A percentile compares a stretch with the other conserved stretches of the same genome.
phyloP scores from a whole-genome alignment of 768 basidiomycete genomes.

The Podaxis sp. region DNA sequence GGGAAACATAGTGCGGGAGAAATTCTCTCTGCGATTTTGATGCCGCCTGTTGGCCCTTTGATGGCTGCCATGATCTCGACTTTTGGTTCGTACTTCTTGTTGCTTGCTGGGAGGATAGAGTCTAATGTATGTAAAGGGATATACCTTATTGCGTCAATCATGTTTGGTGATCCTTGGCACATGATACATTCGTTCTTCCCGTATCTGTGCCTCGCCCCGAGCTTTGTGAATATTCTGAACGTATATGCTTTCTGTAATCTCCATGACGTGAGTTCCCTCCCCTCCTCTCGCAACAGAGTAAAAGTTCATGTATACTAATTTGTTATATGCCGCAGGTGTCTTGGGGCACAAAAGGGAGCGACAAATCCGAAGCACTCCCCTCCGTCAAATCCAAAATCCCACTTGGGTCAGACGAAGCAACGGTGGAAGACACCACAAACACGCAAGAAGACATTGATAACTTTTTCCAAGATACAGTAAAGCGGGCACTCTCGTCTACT shows the following conservation, averaged over 20 bases:
- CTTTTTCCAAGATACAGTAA: constrained; percentile 88
- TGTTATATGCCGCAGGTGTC: constrained; percentile 26
- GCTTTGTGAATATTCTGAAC: constrained; percentile 92
- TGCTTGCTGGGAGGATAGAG: constrained; percentile 67
- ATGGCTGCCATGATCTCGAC: constrained; percentile 87
- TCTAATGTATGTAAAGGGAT: neutral
- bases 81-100: constrained; percentile 75
- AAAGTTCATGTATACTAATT: neutral
- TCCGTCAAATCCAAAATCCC: constrained; percentile 79
- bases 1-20: constrained; percentile 37
- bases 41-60: constrained; percentile 71
- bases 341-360: constrained; percentile 95
- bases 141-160: neutral
- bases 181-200: constrained; percentile 93
- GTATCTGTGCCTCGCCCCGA: constrained; percentile 84
- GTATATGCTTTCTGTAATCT: constrained; percentile 97
- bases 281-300: no score
- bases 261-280: constrained; percentile 56
- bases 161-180: constrained; percentile 86
- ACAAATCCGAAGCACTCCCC: constrained; percentile 89
- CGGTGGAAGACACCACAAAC: constrained; percentile 82
- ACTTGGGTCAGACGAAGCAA: constrained; percentile 58
- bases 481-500: constrained; percentile 75
- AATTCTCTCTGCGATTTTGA: constrained; percentile 63
- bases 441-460: constrained; percentile 86